Evolutionary conservation across 2,329 filamentous ascomycete genomes (phyloP), one percentile per base, ranked within the genome.

Genomic region (Arthrinium puccinioides): DNA sequence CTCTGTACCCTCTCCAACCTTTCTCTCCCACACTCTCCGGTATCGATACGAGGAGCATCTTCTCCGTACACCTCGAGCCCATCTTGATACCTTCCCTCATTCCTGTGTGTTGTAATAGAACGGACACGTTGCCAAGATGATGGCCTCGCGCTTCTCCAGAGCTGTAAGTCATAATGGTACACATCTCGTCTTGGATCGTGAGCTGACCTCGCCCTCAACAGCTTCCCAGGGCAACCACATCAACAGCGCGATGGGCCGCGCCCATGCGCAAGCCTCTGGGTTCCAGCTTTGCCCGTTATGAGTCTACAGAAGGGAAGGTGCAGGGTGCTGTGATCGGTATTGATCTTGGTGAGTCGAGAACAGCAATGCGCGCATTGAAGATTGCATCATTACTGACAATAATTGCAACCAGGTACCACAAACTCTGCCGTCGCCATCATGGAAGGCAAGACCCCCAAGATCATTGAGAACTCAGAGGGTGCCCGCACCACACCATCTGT

Each of bases 391-490:
- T 36, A 23, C 26, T 49, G 36, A 49, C 33, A 24, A n/a, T 32
- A 16, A 39, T 26, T 31, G 19, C 23, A 24, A 18, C 14, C 40
- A 83, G 79, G 79, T 61, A 97, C 90, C 61, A 97, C 90, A 56
- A 97, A 97, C 79, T 96, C 90, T 44, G 90, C 90, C 40, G 90
- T 97, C 44, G 90, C 89, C 57, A 74, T 97, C 49, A 95, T 97
- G 89, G 90, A 97, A 76, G 92, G 90, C 68, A 94, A 94, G 75
- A 69, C 76, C 40, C 87, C 90, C 54, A 87, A 83, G 69, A 97
- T 97, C 63, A 97, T 97, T 63, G 90, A 96, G 70, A 97, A 97
- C 78, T 74, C 89, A 20, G 90, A 97, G 75, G 89, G 87, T 79
- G 83, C 85, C 50, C 79, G 87, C 59, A 94, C 87, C 63, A 94